Percentiles rank a stretch among this genome's conserved stretches.
These are phyloP conservation scores for Lactifluus hygrophoroides DNA, from an alignment of 768 basidiomycete genomes.

Conservation along the genomic window DNA sequence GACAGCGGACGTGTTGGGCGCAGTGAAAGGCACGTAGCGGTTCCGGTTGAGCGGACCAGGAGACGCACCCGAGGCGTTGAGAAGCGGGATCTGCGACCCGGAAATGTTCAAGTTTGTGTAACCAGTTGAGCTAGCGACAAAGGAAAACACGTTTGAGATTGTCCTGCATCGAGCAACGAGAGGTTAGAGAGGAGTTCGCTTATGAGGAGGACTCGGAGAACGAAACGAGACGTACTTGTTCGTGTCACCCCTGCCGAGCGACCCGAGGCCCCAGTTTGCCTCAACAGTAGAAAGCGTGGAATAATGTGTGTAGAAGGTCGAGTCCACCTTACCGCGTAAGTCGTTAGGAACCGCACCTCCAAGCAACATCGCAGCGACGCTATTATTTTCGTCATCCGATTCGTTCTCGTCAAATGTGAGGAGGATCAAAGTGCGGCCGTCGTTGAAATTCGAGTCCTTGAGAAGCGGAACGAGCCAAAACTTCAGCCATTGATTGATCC, in stretches of 20 bases:
- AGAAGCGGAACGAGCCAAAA: constrained; percentile 48
- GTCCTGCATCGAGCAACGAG: constrained; percentile 18
- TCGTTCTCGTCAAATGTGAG: constrained; percentile 58
- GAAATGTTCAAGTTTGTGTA: constrained; percentile 35
- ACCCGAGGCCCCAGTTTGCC: constrained; percentile 53
- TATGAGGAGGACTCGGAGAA: not conserved
- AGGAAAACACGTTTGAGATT: constrained; percentile 41
- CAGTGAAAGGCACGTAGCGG: too few relatives aligned
- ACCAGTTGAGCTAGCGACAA: constrained; percentile 40
- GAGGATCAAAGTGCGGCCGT: constrained; percentile 44
- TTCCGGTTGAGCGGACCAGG: too few relatives aligned
- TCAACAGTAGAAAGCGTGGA: constrained; percentile 46
- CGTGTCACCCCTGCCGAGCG: constrained; percentile 50
- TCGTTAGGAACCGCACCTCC: constrained; percentile 38
- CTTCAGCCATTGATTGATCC: constrained; percentile 36
- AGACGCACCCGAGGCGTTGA: too few relatives aligned
- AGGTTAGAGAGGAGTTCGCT: not conserved
- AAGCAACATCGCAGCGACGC: constrained; percentile 37
- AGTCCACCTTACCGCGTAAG: constrained; percentile 39
- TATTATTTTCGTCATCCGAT: constrained; percentile 36
- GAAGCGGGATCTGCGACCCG: constrained; percentile 21
- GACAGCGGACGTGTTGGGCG: too few relatives aligned
- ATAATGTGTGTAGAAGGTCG: constrained; percentile 54
- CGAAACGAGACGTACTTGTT: constrained; percentile 31
- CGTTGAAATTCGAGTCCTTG: constrained; percentile 44